These are phyloP conservation scores for Rhizopogon roseolus DNA, from an alignment of 768 basidiomycete species.

Conservation along the genomic window DNA sequence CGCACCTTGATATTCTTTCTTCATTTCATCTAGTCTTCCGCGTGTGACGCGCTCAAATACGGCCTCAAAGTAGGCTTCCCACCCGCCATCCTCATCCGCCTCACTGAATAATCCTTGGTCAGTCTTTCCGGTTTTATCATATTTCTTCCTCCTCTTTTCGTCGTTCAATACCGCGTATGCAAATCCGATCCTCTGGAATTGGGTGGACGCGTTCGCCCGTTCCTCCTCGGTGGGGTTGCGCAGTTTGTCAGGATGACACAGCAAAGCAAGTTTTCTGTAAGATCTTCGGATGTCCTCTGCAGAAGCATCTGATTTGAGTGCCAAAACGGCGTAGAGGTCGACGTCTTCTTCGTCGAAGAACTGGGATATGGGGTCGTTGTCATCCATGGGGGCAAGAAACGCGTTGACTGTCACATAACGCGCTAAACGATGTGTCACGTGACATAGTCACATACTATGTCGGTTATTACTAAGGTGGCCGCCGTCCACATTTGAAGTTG, in stretches of 20 bases:
- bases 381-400: conserved; percentile 46
- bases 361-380: conserved; percentile 64
- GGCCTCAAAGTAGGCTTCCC: conserved; percentile 94
- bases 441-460: not conserved
- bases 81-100: conserved; percentile 72
- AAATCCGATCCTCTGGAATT: conserved; percentile 92
- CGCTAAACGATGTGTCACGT: conserved; percentile 10
- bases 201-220: conserved; percentile 63
- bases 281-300: conserved; percentile 73
- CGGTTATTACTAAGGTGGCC: no score
- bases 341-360: conserved; percentile 70
- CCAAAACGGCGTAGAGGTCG: conserved; percentile 76
- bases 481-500: no score
- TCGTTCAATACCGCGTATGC: conserved; percentile 89
- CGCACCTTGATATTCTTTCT: conserved; percentile 88
- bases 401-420: conserved; percentile 1
- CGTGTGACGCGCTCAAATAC: conserved; percentile 85
- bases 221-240: conserved; percentile 50
- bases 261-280: conserved; percentile 79
- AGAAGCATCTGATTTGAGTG: conserved; percentile 48
- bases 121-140: conserved; percentile 84
- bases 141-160: conserved; percentile 65
- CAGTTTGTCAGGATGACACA: conserved; percentile 91
- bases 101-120: conserved; percentile 70
- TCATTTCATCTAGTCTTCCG: conserved; percentile 87